Conservation (phyloP, 371 early-diverging fungal species). For the Catenaria anguillulae region DNA sequence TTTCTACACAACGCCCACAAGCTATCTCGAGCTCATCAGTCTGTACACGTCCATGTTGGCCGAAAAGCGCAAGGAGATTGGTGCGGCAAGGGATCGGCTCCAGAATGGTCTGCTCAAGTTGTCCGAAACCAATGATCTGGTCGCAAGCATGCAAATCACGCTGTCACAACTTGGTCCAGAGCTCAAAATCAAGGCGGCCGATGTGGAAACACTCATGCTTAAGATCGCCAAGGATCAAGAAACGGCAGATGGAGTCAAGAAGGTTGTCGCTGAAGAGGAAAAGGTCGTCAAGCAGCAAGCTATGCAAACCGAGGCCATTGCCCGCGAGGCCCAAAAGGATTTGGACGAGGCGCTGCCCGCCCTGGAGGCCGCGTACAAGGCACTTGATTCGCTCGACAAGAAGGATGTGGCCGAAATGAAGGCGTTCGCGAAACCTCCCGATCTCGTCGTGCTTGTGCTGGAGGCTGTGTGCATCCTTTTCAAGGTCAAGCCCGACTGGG, state of each 20-base stretch:
- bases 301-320: slow-evolving; percentile 37
- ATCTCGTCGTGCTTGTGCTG: slow-evolving; percentile 42
- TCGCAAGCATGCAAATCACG: slow-evolving; percentile 36
- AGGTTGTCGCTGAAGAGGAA: slow-evolving; percentile 29
- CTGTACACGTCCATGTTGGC: slow-evolving; percentile 32
- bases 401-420: slow-evolving; percentile 46
- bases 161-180: slow-evolving; percentile 38
- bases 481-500: slow-evolving; percentile 43
- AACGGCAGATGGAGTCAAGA: slow-evolving; percentile 35
- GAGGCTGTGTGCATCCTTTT: slow-evolving; percentile 47
- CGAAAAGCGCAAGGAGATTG: slow-evolving; percentile 36
- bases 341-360: slow-evolving; percentile 43
- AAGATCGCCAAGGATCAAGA: slow-evolving; percentile 39
- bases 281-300: slow-evolving; percentile 33
- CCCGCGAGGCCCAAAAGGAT: slow-evolving; percentile 39
- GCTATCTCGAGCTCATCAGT: slow-evolving; percentile 34
- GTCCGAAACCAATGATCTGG: slow-evolving; percentile 36
- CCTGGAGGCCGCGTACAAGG: slow-evolving; percentile 38
- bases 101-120: slow-evolving; percentile 38
- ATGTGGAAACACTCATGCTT: slow-evolving; percentile 38
- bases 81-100: slow-evolving; percentile 30
- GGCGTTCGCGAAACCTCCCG: slow-evolving; percentile 45
- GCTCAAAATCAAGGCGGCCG: slow-evolving; percentile 34
- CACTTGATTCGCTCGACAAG: slow-evolving; percentile 38
- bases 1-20: slow-evolving; percentile 39